phyloP scores from a whole-genome alignment of 306 rosid species.

The Cucurbita pepo region DNA sequence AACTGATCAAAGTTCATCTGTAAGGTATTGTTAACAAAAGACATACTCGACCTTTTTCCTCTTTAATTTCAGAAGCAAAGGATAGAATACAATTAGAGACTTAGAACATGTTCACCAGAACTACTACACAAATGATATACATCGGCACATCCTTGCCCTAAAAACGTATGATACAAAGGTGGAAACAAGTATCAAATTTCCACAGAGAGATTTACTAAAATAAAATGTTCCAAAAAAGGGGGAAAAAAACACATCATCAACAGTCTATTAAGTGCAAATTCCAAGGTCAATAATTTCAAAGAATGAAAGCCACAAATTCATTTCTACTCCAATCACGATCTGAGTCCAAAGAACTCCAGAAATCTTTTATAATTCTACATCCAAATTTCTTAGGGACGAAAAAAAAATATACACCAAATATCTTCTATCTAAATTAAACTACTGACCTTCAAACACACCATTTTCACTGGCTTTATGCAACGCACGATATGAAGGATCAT shows the following conservation, averaged over 20 bases:
- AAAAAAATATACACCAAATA: neutral
- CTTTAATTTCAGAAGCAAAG: neutral
- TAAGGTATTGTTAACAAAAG: neutral
- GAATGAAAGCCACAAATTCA: neutral
- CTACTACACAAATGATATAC: neutral
- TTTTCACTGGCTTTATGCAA: constrained; percentile 75
- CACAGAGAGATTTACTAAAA: neutral
- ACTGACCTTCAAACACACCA: constrained; percentile 59
- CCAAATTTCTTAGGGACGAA: neutral
- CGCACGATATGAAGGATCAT: constrained; percentile 84
- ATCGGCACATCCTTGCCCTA: neutral
- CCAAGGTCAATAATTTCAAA: neutral
- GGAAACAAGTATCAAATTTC: neutral
- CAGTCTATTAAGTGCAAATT: neutral
- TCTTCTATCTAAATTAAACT: neutral
- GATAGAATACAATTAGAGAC: neutral
- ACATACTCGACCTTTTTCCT: neutral
- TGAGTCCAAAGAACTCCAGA: neutral
- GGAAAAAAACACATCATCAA: neutral
- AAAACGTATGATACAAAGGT: neutral
- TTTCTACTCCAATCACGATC: neutral
- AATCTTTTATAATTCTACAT: neutral
- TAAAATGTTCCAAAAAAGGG: neutral
- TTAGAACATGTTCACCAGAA: neutral
- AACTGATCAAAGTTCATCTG: neutral